These are phyloP conservation scores for Aspergillus neotritici DNA, from an alignment of 2,329 filamentous ascomycete genomes.

Conservation along the genomic window DNA sequence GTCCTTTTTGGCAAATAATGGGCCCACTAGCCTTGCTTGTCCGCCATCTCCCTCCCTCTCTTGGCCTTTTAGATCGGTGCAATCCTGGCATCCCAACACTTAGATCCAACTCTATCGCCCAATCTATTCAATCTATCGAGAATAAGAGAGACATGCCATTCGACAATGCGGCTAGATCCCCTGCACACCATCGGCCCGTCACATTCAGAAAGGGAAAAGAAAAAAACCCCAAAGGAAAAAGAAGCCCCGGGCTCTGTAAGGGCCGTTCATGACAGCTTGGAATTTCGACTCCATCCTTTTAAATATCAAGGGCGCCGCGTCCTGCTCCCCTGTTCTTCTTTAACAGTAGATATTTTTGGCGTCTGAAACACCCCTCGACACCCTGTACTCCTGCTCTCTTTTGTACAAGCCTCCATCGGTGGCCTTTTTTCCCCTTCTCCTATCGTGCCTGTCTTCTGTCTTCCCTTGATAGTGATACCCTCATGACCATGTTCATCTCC, in stretches of 20 bases:
- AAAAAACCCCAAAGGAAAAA: too few relatives aligned
- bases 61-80: conserved; percentile 7
- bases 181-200: conserved; percentile 8
- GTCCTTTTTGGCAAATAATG: conserved; percentile 7
- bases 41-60: conserved; percentile 3
- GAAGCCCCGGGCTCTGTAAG: conserved; percentile 12
- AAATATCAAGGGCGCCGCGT: conserved; percentile 12
- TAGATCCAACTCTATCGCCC: conserved; percentile 20
- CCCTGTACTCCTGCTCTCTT: too few relatives aligned
- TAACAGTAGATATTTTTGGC: conserved; percentile 1
- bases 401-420: too few relatives aligned
- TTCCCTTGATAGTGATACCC: too few relatives aligned
- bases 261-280: conserved; percentile 14
- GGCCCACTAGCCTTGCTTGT: conserved; percentile 16
- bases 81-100: conserved; percentile 13
- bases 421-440: too few relatives aligned
- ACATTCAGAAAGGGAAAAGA: conserved; percentile 4
- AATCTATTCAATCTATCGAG: conserved; percentile 21
- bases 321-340: background rate
- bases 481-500: background rate
- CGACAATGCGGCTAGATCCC: conserved; percentile 7
- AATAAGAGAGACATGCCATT: conserved; percentile 14
- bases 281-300: conserved; percentile 11
- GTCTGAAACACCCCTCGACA: background rate
- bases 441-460: too few relatives aligned